Evolutionary conservation across 352 stramenopile species (phyloP), one percentile per base, ranked within the genome.

Genomic region (Phytophthora megakarya): DNA sequence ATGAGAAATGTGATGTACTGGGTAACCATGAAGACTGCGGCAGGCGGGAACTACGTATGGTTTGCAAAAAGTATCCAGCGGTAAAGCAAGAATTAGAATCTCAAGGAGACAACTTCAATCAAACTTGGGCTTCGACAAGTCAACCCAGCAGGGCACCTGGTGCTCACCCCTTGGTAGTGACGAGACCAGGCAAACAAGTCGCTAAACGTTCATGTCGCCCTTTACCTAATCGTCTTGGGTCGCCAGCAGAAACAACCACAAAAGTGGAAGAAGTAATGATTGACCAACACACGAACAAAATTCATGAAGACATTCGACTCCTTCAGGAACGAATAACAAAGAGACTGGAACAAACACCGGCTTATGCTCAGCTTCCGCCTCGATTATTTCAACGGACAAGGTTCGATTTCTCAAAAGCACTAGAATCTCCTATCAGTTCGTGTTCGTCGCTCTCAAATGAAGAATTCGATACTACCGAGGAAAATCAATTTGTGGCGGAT

Each of bases 231-330:
- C 11, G 12, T 28, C 11, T 49, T 1, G 47, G 44, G 5, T 61
- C 59, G 3, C 21, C 32, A 15, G 46, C 12, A 5, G 50, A 64
- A 13, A 12, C n/a, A 25, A 32, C 32, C 5, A 18, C 35, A 10
- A 23, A 23, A 37, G 25, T 42, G 3, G 61, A 75, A 57, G 81
- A 86, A 51, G 53, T 67, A 2, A 49, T 69, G 28, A 79, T 93
- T 18, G 80, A 93, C 16, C 69, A 71, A 6, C 82, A 84, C 35
- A 84, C 81, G 1, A 86, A 48, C 39, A 90, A 81, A 23, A 72
- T 94, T 23, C 85, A 91, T 53, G 80, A 88, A 49, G 85, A 94
- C 50, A 86, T 93, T 35, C 78, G 79, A 15, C 51, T 80, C 12
- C 63, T 95, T 4, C 86, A 95, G 40, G 70, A 89, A 21, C 69